Percentiles rank a stretch among this genome's conserved stretches.
Conservation (phyloP, 2,329 filamentous ascomycete species). For the Scedosporium apiospermum region DNA sequence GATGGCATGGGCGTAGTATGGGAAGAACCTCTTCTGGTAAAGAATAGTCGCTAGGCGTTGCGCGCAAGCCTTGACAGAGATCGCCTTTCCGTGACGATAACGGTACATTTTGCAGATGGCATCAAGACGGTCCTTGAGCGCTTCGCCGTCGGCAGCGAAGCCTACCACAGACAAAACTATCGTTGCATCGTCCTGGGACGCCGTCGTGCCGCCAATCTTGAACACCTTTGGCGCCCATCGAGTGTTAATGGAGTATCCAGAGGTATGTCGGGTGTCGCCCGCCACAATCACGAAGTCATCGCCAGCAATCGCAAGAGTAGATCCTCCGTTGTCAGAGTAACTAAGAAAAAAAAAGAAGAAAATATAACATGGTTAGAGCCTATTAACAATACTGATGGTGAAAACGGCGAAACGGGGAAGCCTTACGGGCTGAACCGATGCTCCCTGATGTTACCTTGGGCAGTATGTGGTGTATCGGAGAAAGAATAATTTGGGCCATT, state of each 20-base stretch:
- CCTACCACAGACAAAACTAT: slow-evolving; percentile 91
- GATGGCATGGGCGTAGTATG: slow-evolving; percentile 95
- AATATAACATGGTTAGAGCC: too few relatives aligned
- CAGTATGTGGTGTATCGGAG: slow-evolving; percentile 47
- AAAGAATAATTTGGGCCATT: slow-evolving; percentile 63
- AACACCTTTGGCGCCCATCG: slow-evolving; percentile 93
- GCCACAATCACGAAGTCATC: slow-evolving; percentile 93
- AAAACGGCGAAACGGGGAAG: neutral
- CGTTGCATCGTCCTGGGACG: slow-evolving; percentile 73
- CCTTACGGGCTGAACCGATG: slow-evolving; percentile 89
- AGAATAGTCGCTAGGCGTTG: slow-evolving; percentile 92
- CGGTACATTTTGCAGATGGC: slow-evolving; percentile 97
- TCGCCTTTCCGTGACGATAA: slow-evolving; percentile 94
- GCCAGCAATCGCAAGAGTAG: slow-evolving; percentile 88
- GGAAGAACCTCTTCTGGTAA: slow-evolving; percentile 97
- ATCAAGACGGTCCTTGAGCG: slow-evolving; percentile 87
- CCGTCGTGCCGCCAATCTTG: slow-evolving; percentile 86
- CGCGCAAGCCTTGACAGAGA: slow-evolving; percentile 88
- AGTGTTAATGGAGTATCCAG: slow-evolving; percentile 98
- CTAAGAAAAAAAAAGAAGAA: slow-evolving; percentile 30
- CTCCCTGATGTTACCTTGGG: slow-evolving; percentile 49
- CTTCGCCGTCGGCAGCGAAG: slow-evolving; percentile 89
- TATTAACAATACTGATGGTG: neutral
- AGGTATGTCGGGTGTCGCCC: slow-evolving; percentile 90
- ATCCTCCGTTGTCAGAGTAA: slow-evolving; percentile 97